Percentiles rank a stretch among this genome's conserved stretches.
phyloP scores from a whole-genome alignment of 371 early-diverging fungal genomes.

The Caulochytrium protostelioides region DNA sequence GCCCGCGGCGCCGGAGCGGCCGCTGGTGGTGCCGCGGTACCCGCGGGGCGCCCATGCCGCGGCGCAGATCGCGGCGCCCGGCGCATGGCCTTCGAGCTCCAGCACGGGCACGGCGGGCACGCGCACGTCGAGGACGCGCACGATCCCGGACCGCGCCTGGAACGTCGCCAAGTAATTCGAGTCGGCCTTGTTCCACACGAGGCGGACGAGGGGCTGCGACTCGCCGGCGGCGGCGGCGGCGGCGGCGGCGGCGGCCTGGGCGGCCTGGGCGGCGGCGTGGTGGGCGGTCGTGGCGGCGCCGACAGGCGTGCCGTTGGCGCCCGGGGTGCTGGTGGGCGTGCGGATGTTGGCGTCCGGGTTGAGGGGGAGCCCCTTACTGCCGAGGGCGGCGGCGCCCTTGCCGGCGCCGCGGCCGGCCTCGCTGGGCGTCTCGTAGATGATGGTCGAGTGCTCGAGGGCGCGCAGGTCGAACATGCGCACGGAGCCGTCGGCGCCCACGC shows the following conservation, averaged over 20 bases:
- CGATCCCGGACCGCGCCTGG: constrained; percentile 50
- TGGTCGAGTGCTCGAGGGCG: constrained; percentile 79
- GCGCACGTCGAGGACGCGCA: constrained; percentile 72
- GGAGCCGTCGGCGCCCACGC: constrained; percentile 88
- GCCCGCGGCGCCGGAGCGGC: too few relatives aligned
- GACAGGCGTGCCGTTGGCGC: not conserved
- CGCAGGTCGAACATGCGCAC: constrained; percentile 91
- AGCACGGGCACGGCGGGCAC: constrained; percentile 67
- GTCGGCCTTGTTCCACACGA: constrained; percentile 71
- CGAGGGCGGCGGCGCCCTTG: constrained; percentile 1
- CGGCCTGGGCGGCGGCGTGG: constrained; percentile 16
- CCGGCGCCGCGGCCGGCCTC: not conserved
- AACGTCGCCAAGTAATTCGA: constrained; percentile 76
- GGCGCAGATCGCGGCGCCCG: too few relatives aligned
- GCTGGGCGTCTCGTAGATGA: constrained; percentile 74
- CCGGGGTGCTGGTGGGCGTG: not conserved
- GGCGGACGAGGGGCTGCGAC: constrained; percentile 47
- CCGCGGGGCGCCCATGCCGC: too few relatives aligned
- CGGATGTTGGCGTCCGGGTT: not conserved
- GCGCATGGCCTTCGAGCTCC: constrained; percentile 58
- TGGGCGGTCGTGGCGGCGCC: not conserved
- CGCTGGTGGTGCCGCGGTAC: too few relatives aligned
- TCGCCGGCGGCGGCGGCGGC: constrained; percentile 8
- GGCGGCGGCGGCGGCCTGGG: constrained; percentile 3
- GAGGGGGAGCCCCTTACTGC: not conserved